Conservation (phyloP, 371 early-diverging fungal species). For the Mucor plumbeus region DNA sequence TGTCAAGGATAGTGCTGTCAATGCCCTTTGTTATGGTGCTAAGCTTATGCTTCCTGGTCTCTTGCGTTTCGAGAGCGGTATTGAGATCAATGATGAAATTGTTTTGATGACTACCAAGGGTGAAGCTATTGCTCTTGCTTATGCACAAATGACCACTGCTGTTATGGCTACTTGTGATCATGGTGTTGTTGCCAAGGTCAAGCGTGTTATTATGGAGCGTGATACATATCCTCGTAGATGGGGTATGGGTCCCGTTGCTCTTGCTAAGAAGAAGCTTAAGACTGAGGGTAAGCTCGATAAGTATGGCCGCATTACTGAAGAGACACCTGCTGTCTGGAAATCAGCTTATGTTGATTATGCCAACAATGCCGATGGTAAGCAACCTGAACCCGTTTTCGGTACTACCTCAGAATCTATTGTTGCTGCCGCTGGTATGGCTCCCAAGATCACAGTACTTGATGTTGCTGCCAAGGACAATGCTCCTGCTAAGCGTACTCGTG, state of each 20-base stretch:
- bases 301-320: slow-evolving; percentile 87
- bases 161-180: slow-evolving; percentile 90
- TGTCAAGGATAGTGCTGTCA: slow-evolving; percentile 99
- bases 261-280: slow-evolving; percentile 96
- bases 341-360: slow-evolving; percentile 75
- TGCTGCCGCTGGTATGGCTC: slow-evolving; percentile 47
- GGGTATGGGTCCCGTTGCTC: slow-evolving; percentile 96
- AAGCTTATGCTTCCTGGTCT: slow-evolving; percentile 99
- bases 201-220: slow-evolving; percentile 99
- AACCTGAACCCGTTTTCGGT: slow-evolving; percentile 40
- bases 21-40: slow-evolving; percentile 99
- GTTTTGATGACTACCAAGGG: slow-evolving; percentile 99
- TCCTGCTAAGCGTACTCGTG: slow-evolving; percentile 6
- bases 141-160: slow-evolving; percentile 93
- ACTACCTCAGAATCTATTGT: slow-evolving; percentile 36
- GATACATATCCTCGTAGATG: slow-evolving; percentile 98
- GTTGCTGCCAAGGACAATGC: slow-evolving; percentile 43
- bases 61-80: slow-evolving; percentile 95
- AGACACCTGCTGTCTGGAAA: slow-evolving; percentile 83
- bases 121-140: slow-evolving; percentile 98
- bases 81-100: slow-evolving; percentile 95
- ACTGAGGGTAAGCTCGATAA: slow-evolving; percentile 97
- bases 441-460: slow-evolving; percentile 42
- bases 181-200: slow-evolving; percentile 98
- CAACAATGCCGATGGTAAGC: slow-evolving; percentile 54